A percentile compares a stretch with the other conserved stretches of the same genome.
These are phyloP conservation scores for Volvox reticuliferus DNA, from an alignment of 139 green algal genomes.

Conservation along the genomic window DNA sequence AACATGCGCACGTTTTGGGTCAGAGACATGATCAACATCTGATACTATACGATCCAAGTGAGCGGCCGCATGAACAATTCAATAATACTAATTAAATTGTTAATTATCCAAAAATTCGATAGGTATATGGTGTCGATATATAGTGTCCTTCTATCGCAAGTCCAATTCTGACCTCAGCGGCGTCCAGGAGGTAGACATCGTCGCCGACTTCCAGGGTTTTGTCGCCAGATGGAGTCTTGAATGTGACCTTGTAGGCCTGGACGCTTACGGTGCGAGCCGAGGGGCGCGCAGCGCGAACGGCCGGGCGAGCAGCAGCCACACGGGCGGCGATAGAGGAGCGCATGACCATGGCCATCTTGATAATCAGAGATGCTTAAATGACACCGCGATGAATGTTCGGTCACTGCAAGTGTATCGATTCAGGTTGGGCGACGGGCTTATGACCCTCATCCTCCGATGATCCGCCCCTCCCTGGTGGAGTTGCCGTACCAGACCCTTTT, in stretches of 20 bases:
- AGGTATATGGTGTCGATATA: too few species aligned
- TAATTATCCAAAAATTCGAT: too few species aligned
- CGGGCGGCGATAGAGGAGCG: slow-evolving; percentile 44
- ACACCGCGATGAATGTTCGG: slow-evolving; percentile 8
- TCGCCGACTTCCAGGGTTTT: slow-evolving; percentile 69
- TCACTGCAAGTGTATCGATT: slow-evolving; percentile 12
- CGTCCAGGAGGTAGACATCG: slow-evolving; percentile 81
- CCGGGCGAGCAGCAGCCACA: slow-evolving; percentile 14
- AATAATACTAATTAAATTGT: too few species aligned
- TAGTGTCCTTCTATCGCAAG: too few species aligned
- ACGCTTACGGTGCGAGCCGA: slow-evolving; percentile 19
- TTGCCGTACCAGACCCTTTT: not conserved
- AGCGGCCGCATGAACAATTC: too few species aligned
- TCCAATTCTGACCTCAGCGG: slow-evolving; percentile 61
- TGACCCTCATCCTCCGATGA: slow-evolving; percentile 8
- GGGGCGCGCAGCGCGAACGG: slow-evolving; percentile 28
- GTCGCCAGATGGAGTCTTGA: slow-evolving; percentile 68
- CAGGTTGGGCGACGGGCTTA: not conserved
- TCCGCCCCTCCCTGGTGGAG: slow-evolving; percentile 21
- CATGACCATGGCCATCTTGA: slow-evolving; percentile 50
- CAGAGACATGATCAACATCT: not conserved
- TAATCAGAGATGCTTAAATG: not conserved
- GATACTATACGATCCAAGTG: too few species aligned
- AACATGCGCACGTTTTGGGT: not conserved
- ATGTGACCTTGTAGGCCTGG: slow-evolving; percentile 80